These are phyloP conservation scores for Aspergillus hortae DNA, from an alignment of 2,329 filamentous ascomycete species.

Conservation along the genomic window DNA sequence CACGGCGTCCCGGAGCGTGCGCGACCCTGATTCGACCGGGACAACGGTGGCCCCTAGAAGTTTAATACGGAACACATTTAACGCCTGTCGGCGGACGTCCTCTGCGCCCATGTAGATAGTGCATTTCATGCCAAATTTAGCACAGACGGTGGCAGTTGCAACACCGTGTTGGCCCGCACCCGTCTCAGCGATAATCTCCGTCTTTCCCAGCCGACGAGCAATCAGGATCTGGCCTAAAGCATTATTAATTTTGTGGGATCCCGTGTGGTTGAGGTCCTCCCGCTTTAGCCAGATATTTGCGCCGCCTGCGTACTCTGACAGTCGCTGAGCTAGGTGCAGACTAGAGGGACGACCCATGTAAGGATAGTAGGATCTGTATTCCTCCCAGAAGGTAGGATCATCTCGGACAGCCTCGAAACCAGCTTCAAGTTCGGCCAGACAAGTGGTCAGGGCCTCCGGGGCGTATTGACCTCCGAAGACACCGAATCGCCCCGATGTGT, in stretches of 20 bases:
- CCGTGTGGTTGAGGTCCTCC: slow-evolving; percentile 93
- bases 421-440: slow-evolving; percentile 77
- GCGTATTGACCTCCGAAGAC: slow-evolving; percentile 95
- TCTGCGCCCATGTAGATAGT: slow-evolving; percentile 96
- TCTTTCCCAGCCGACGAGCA: slow-evolving; percentile 80
- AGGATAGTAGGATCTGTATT: slow-evolving; percentile 85
- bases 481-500: slow-evolving; percentile 69
- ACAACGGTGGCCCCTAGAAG: slow-evolving; percentile 85
- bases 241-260: slow-evolving; percentile 98
- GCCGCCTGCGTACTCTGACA: slow-evolving; percentile 82
- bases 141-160: slow-evolving; percentile 89
- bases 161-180: slow-evolving; percentile 94
- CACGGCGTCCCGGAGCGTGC: slow-evolving; percentile 76
- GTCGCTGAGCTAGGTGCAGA: slow-evolving; percentile 76
- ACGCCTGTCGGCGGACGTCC: slow-evolving; percentile 84
- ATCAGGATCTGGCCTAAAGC: slow-evolving; percentile 85
- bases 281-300: slow-evolving; percentile 95
- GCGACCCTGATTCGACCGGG: slow-evolving; percentile 79
- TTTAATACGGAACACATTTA: slow-evolving; percentile 96
- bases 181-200: slow-evolving; percentile 93
- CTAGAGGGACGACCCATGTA: slow-evolving; percentile 92
- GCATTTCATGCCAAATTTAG: slow-evolving; percentile 94
- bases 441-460: slow-evolving; percentile 92
- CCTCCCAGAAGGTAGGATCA: slow-evolving; percentile 89
- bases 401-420: slow-evolving; percentile 82